Percentiles rank a stretch among this genome's conserved stretches.
Evolutionary conservation across 2,329 filamentous ascomycete genomes (phyloP).

Genomic region (Endothia cerciana): DNA sequence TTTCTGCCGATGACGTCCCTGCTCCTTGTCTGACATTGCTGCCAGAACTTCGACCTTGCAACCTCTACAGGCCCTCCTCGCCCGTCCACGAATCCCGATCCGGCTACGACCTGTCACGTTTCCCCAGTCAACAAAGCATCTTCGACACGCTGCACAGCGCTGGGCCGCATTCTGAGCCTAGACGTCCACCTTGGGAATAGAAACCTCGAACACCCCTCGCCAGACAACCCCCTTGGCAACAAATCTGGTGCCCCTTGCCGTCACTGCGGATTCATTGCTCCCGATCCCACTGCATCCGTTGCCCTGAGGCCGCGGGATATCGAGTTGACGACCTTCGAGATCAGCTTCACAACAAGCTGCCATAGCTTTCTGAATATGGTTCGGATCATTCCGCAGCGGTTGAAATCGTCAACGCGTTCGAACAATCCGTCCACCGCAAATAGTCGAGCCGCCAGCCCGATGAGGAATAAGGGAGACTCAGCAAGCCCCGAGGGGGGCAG

Average conservation of each 20-base stretch:
- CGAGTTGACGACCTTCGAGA: background rate
- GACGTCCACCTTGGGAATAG: constrained; percentile 10
- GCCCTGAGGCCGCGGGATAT: background rate
- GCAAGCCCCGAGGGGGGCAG: constrained; percentile 43
- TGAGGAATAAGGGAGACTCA: constrained; percentile 54
- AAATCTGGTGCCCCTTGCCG: background rate
- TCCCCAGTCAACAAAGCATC: background rate
- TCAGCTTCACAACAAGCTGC: background rate
- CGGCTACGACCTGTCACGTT: background rate
- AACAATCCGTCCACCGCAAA: constrained; percentile 47
- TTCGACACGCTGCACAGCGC: background rate
- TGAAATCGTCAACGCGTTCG: constrained; percentile 50
- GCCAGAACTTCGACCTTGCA: background rate
- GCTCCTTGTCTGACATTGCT: background rate
- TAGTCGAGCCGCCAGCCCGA: constrained; percentile 53
- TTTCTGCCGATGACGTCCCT: constrained; percentile 16
- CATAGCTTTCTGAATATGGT: constrained; percentile 49
- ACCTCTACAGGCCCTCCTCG: background rate
- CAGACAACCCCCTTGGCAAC: background rate
- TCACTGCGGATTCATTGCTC: background rate
- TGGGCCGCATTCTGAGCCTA: background rate
- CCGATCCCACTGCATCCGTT: background rate
- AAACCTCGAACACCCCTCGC: constrained; percentile 14
- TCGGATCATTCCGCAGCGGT: constrained; percentile 59
- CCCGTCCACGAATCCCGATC: background rate